Percentiles rank a stretch among this genome's conserved stretches.
Conservation (phyloP, 192 early-diverging fungal species). For the Rhizoclosmatium globosum region DNA sequence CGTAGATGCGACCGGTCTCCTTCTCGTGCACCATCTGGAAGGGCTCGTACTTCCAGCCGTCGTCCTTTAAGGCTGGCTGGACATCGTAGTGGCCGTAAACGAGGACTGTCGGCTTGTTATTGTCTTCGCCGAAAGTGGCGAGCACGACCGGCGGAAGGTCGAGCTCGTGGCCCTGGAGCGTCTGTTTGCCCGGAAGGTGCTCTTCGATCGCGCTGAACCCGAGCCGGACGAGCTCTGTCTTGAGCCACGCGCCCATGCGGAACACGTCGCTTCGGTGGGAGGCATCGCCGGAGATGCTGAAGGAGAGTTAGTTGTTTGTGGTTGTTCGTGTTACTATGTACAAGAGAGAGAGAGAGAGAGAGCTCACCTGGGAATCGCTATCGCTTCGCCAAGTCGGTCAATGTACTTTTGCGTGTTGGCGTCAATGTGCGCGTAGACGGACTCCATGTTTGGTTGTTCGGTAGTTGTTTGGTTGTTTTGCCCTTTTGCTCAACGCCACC, state of each 20-base stretch:
- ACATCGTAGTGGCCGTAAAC: slow-evolving; percentile 97
- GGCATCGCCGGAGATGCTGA: slow-evolving; percentile 73
- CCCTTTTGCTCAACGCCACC: neutral
- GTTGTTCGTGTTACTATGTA: neutral
- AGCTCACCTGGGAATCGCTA: slow-evolving; percentile 80
- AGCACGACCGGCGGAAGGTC: slow-evolving; percentile 93
- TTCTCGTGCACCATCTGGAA: slow-evolving; percentile 85
- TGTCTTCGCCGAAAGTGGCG: slow-evolving; percentile 88
- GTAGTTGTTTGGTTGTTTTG: neutral
- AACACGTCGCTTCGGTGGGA: slow-evolving; percentile 81
- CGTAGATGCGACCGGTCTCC: slow-evolving; percentile 82
- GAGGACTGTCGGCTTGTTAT: slow-evolving; percentile 93
- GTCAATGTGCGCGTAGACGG: slow-evolving; percentile 24
- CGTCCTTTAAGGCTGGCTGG: slow-evolving; percentile 74
- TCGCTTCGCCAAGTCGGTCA: slow-evolving; percentile 83
- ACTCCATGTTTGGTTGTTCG: slow-evolving; percentile 2
- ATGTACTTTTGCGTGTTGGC: slow-evolving; percentile 9
- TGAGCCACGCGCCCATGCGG: slow-evolving; percentile 90
- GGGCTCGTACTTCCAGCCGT: slow-evolving; percentile 90
- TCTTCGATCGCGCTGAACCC: slow-evolving; percentile 70
- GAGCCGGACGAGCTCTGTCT: slow-evolving; percentile 73
- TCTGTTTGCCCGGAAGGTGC: slow-evolving; percentile 80
- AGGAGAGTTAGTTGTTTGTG: slow-evolving; percentile 24
- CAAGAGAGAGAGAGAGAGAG: neutral
- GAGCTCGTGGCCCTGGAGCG: slow-evolving; percentile 77